Conservation (phyloP, 2,329 filamentous ascomycete species). For the Neonectria hederae region DNA sequence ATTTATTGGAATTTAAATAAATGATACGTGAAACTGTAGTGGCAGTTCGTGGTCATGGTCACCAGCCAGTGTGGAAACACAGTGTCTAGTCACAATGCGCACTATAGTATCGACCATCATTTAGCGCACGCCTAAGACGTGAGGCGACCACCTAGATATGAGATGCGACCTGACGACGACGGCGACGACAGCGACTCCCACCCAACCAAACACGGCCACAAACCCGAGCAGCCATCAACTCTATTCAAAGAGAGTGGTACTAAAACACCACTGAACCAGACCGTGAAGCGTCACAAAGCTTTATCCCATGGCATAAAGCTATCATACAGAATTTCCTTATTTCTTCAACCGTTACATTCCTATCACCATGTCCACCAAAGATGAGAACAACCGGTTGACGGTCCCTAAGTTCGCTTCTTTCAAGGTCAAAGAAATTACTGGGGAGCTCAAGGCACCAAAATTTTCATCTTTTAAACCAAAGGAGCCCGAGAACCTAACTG, state of each 20-base stretch:
- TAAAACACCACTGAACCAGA: not conserved
- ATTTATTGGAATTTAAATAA: not conserved
- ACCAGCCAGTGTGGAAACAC: not conserved
- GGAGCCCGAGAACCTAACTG: conserved; percentile 48
- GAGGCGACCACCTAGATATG: not conserved
- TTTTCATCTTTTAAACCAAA: conserved; percentile 76
- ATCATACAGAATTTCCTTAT: conserved; percentile 24
- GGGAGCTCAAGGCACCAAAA: conserved; percentile 60
- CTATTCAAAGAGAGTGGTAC: not conserved
- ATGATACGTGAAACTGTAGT: not conserved
- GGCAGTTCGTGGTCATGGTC: not conserved
- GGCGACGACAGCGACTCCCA: not conserved
- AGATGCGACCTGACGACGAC: not conserved
- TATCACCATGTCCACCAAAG: conserved; percentile 41
- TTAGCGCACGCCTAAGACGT: not conserved
- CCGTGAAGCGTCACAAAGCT: not conserved
- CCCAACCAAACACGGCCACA: not conserved
- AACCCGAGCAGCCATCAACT: not conserved
- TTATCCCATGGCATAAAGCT: not conserved
- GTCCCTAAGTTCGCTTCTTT: conserved; percentile 81
- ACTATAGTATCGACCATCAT: not conserved
- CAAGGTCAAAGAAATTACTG: conserved; percentile 51
- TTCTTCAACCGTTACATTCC: conserved; percentile 4
- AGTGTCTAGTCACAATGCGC: not conserved
- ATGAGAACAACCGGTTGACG: conserved; percentile 34